Evolutionary conservation across 2,329 filamentous ascomycete genomes (phyloP), one percentile per base, ranked within the genome.

Genomic region (Metarhizium anisopliae): DNA sequence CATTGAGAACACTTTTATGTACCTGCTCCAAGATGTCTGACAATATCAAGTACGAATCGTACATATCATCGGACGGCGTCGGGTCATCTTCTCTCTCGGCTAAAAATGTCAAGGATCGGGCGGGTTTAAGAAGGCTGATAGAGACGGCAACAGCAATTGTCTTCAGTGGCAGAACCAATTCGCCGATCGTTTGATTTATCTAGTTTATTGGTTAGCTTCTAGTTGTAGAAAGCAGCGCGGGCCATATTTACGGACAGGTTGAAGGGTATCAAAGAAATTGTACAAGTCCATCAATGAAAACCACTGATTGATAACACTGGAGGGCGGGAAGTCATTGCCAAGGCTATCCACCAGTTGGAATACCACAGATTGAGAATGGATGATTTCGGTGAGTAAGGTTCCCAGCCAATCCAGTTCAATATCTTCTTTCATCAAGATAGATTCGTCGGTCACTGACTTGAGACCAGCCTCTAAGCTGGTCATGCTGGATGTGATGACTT

Each of bases 331-430:
- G 50, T 76, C 70, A 18, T 72, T 72, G 42, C 75, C 68, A 52
- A 79, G 77, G 50, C 80, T 72, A 59, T 88, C 85, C 38, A 90
- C 71, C n/a, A 88, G 76, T 61, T 90, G 79, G 62, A 92, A 89
- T 29, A 90, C 73, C 16, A 91, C 76, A 51, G 90, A 85, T 69
- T 94, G 76, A 45, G 86, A 79, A 65, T 94, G 87, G 43, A 87
- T 76, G 47, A 87, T 79, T 68, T 95, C 90, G 14, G 84, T 82
- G 25, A 91, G 73, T 30, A 84, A 73, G 5, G 79, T 83, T 55
- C 78, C 77, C 29, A 80, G 70, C 83, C 86, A 93, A 53, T 80
- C 75, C 6, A 78, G 51, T 58, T 81, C 77, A 11, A 81, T 61
- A 40, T 81, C 78, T 29, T 84, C 82, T 1, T 78, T 75, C 42